phyloP scores from a whole-genome alignment of 1,284 basidiomycete genomes.

The Austroboletus rostrupii region DNA sequence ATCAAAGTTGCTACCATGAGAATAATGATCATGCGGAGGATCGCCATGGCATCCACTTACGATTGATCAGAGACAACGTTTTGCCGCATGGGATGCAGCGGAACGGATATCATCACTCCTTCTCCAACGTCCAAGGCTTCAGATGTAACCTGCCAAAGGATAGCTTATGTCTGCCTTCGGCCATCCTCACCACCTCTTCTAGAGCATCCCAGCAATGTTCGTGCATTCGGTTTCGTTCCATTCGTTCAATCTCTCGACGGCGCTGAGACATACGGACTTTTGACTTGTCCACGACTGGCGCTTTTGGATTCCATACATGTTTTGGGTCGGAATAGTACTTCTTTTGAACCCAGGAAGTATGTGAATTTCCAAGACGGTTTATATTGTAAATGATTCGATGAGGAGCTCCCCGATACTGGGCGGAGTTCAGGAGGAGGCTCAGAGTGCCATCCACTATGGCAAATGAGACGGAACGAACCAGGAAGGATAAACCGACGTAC shows the following conservation, averaged over 20 bases:
- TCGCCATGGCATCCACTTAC: slow-evolving; percentile 11
- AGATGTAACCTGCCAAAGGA: slow-evolving; percentile 28
- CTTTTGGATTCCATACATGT: slow-evolving; percentile 45
- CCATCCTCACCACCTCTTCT: slow-evolving; percentile 31
- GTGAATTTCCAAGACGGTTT: slow-evolving; percentile 33
- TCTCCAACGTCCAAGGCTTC: slow-evolving; percentile 23
- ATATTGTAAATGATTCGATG: slow-evolving; percentile 55
- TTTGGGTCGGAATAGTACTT: slow-evolving; percentile 21
- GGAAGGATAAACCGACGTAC: slow-evolving; percentile 23
- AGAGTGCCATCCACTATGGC: slow-evolving; percentile 55
- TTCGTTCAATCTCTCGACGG: slow-evolving; percentile 11
- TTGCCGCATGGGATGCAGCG: too few species aligned
- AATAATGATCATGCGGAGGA: background rate
- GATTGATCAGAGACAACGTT: background rate
- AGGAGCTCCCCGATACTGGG: slow-evolving; percentile 56
- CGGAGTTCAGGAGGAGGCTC: slow-evolving; percentile 50
- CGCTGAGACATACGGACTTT: slow-evolving; percentile 6
- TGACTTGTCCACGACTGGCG: slow-evolving; percentile 25
- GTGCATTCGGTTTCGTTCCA: slow-evolving; percentile 17
- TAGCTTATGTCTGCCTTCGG: slow-evolving; percentile 29
- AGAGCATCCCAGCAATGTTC: slow-evolving; percentile 32
- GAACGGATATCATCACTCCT: background rate
- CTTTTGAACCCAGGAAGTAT: slow-evolving; percentile 22
- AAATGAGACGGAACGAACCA: slow-evolving; percentile 6
- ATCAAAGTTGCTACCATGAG: background rate